phyloP scores from a whole-genome alignment of 768 basidiomycete species.

The Trametes maxima region DNA sequence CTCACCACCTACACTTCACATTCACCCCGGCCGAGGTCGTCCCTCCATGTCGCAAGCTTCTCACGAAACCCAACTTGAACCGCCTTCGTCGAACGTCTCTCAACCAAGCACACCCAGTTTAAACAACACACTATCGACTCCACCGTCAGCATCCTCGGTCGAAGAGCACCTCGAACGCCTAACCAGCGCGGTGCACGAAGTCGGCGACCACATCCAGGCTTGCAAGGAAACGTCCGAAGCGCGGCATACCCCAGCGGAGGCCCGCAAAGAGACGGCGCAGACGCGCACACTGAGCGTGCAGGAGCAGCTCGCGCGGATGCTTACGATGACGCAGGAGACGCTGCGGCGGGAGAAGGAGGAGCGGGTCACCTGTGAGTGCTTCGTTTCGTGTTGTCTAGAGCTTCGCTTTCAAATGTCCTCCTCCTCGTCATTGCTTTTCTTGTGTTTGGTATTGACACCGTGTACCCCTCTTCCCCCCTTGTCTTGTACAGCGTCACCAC shows the following conservation, averaged over 20 bases:
- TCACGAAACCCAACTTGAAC: background rate
- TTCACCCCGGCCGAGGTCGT: background rate
- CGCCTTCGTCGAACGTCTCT: background rate
- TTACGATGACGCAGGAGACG: constrained; percentile 5
- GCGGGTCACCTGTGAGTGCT: constrained; percentile 1
- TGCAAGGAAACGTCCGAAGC: constrained; percentile 5
- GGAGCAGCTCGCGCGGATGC: constrained; percentile 14
- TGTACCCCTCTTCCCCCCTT: background rate
- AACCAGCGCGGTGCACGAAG: constrained; percentile 7
- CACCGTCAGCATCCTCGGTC: constrained; percentile 2
- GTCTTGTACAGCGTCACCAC: background rate
- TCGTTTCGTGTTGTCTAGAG: background rate
- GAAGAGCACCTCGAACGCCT: constrained; percentile 16
- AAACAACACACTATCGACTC: background rate
- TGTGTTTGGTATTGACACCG: background rate
- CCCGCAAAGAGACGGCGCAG: background rate
- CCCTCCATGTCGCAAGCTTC: too few species aligned
- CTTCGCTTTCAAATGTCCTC: background rate
- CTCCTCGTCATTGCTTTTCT: too few species aligned
- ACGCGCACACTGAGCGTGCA: constrained; percentile 4
- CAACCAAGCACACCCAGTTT: background rate
- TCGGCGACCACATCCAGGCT: constrained; percentile 2
- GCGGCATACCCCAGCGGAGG: background rate
- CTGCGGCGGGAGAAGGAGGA: constrained; percentile 2
- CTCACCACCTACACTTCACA: background rate